phyloP scores from a whole-genome alignment of 2,329 filamentous ascomycete genomes.

The Proliferodiscus dingleyae region DNA sequence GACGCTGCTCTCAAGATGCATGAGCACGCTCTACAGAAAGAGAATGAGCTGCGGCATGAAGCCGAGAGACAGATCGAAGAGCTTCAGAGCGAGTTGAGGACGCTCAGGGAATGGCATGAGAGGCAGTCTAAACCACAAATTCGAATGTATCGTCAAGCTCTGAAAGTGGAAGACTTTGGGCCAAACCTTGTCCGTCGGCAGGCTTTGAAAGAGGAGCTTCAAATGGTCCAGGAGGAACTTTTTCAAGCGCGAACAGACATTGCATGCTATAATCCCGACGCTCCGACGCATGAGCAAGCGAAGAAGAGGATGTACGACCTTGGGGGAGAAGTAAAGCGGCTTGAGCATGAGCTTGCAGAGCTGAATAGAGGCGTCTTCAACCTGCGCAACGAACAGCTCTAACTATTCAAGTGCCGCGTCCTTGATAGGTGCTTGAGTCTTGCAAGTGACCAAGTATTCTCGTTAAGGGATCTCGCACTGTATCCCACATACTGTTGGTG shows the following conservation, averaged over 20 bases:
- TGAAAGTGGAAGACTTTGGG: no score
- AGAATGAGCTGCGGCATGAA: background rate
- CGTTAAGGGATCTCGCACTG: no score
- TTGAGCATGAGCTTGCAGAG: background rate
- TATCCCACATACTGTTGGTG: no score
- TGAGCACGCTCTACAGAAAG: background rate
- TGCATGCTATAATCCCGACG: background rate
- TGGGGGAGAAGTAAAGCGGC: background rate
- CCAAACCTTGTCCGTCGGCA: no score
- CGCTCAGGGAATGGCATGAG: background rate
- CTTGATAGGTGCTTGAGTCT: no score
- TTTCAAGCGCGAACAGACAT: background rate
- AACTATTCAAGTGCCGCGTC: no score
- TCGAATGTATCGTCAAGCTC: no score
- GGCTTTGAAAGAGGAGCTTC: background rate
- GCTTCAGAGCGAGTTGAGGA: background rate
- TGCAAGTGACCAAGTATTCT: no score
- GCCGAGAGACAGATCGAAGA: background rate
- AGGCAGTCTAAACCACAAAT: no score
- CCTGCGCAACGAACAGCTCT: no score
- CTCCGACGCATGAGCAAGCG: background rate
- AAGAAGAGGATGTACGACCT: background rate
- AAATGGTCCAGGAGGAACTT: background rate
- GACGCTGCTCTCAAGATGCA: background rate
- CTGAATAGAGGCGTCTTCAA: conserved; percentile 1